Base-by-base conservation (phyloP, 169 alveolate species). In the Eimeria necatrix region DNA sequence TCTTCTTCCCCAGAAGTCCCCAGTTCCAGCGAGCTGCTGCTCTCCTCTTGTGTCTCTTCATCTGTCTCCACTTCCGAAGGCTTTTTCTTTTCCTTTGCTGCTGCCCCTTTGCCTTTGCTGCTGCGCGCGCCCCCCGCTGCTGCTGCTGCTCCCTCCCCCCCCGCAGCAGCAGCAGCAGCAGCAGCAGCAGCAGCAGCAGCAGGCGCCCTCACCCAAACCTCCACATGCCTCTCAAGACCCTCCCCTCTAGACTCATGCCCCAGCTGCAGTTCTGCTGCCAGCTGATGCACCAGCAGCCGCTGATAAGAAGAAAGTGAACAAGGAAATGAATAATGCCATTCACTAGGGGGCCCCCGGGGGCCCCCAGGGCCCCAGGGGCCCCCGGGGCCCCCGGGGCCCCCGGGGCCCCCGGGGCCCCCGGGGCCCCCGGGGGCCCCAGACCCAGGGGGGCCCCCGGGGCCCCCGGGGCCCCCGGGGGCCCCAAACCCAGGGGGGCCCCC, bases 211-310 rank as follows among this genome's bases (percentile, higher is more conserved):
- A 73, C 84, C 14, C 59, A 32, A 9, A 73, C 84, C 84, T 26
- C 84, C 32, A 41, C 9, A 41, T 10, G 3, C 68, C 93, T 7
- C 84, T 86, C 93, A 9, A 4, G 68, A 7, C 68, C 68, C 52
- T 60, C 83, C 18, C 84, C 83, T 49, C 8, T 18, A 2, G 83
- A 64, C 16, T 20, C 24, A 68, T 86, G 86, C 60, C 14, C n/a
- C 32, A 88, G 71, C 1, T 59, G 86, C 32, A 88, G 85, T 46
- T 86, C 93, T 6, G 4, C 70, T n/a, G 93, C 93, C 20, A 88
- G 61, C 53, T 18, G 22, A 20, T 70, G 86, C 22, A 88, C 60
- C 6, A 71, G 4, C 14, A 16, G 51, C 49, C 94, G 71, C 52
- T 64, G 71, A 48, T 48, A 64, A 6, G 94, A 56, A 7, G 94